Conservation (phyloP, 108 stramenopile genomes). For the Pseudonitzschia delicatissima region DNA sequence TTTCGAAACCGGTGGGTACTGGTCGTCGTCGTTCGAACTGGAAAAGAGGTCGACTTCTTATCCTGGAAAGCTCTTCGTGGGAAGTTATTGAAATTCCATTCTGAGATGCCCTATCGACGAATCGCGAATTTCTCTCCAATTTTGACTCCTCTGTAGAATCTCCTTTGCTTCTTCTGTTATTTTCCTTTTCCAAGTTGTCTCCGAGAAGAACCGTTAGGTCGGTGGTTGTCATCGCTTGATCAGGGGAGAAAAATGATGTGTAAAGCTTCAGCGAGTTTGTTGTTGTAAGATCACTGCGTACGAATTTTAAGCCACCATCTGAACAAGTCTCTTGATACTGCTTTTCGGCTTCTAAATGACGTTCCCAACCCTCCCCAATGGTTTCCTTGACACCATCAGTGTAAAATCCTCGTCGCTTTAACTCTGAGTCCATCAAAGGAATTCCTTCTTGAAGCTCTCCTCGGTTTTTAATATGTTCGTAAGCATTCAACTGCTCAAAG, state of each 20-base stretch:
- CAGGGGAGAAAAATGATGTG: constrained; percentile 62
- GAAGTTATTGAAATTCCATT: constrained; percentile 39
- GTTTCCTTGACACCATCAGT: constrained; percentile 64
- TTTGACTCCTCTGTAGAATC: background rate
- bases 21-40: constrained; percentile 37
- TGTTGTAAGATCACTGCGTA: constrained; percentile 74
- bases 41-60: constrained; percentile 36
- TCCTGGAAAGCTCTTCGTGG: constrained; percentile 19
- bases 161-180: constrained; percentile 9
- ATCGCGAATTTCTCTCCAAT: constrained; percentile 5
- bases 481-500: constrained; percentile 72
- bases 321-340: constrained; percentile 68
- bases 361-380: constrained; percentile 45
- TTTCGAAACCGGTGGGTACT: constrained; percentile 73
- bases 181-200: background rate
- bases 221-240: constrained; percentile 36
- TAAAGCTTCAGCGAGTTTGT: constrained; percentile 69
- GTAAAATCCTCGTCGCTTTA: constrained; percentile 61
- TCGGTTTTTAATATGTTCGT: constrained; percentile 51
- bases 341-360: constrained; percentile 48
- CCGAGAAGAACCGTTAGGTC: constrained; percentile 44
- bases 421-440: constrained; percentile 51
- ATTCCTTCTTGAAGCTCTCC: constrained; percentile 38
- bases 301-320: constrained; percentile 38
- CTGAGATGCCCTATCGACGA: constrained; percentile 34